Evolutionary conservation across 179 eudicot genomes (phyloP), one percentile per base, ranked within the genome.

Genomic region (Gypsophila paniculata): DNA sequence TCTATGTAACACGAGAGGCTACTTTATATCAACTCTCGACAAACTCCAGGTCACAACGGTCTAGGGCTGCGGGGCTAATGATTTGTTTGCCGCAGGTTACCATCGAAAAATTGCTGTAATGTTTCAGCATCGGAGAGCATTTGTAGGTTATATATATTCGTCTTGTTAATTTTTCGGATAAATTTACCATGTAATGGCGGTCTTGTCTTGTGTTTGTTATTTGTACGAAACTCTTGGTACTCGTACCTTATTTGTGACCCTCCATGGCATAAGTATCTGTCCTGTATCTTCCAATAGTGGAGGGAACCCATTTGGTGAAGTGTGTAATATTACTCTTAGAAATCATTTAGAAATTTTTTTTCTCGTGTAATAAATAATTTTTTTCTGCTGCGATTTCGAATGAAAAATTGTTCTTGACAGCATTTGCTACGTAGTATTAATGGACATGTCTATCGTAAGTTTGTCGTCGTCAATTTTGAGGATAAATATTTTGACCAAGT

Each of bases 111-210:
- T 44, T 42, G 69, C 69, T 10, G 52, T 46, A 1, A 46, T 46
- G 3, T 10, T 46, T 39, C 18, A 8, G 5, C 25, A 63, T 42
- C 34, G 7, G 44, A 8, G 68, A 63, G 68, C 21, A 51, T 65
- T 65, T 65, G 69, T 65, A 65, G 22, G 69, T 9, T 19, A 65
- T 65, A 65, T 65, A 44, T 42, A 42, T 65, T 44, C 39, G 39
- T 19, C 48, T 14, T 60, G 65, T 60, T 34, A 60, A 60, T 34
- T 60, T 42, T n/a, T 19, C 69, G 13, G 69, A 19, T 42, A 23
- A 65, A 65, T 39, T 42, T 42, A 19, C 15, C 51, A 36, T 63
- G 51, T 63, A 63, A 19, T 38, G 14, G 49, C n/a, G 3, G 34
- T 63, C 51, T 36, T 38, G 68, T 63, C 23, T 42, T 64, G 65